Conservation (phyloP, 116 monocot species). For the Iris pallida region DNA sequence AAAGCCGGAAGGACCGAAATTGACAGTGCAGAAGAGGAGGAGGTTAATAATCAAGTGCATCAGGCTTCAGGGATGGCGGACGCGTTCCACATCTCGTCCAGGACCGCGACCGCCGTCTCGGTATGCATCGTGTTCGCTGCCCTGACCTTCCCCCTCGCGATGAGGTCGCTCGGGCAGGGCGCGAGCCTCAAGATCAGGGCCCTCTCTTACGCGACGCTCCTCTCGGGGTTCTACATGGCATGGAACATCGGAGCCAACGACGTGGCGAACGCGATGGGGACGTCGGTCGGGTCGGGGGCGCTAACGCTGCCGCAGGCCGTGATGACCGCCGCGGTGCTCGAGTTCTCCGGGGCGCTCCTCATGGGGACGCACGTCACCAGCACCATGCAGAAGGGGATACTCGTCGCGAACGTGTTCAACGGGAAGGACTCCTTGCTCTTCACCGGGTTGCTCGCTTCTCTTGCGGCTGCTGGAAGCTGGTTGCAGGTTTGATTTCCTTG, state of each 20-base stretch:
- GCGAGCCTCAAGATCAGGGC: constrained; percentile 44
- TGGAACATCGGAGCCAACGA: constrained; percentile 99
- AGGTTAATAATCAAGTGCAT: not conserved
- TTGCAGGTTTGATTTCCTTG: constrained; percentile 57
- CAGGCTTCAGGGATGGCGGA: constrained; percentile 52
- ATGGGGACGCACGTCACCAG: constrained; percentile 98
- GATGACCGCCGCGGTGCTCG: constrained; percentile 84
- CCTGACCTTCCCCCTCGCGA: constrained; percentile 53
- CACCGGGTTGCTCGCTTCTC: constrained; percentile 75
- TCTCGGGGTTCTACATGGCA: constrained; percentile 94
- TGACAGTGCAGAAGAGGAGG: not conserved
- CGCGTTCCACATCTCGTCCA: constrained; percentile 73
- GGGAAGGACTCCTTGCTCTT: constrained; percentile 77
- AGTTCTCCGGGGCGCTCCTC: constrained; percentile 88
- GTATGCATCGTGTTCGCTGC: constrained; percentile 67
- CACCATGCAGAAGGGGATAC: constrained; percentile 98
- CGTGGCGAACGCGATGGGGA: constrained; percentile 98
- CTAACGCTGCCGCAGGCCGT: constrained; percentile 88
- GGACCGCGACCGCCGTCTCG: constrained; percentile 58
- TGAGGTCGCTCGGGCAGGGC: constrained; percentile 43
- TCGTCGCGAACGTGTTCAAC: constrained; percentile 63
- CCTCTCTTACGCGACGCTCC: constrained; percentile 64
- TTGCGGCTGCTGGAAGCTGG: constrained; percentile 93
- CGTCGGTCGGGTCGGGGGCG: constrained; percentile 94
- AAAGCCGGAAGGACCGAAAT: too few species aligned